Conservation (phyloP, 805 yeast species). For the Starmerella stigmatis region DNA sequence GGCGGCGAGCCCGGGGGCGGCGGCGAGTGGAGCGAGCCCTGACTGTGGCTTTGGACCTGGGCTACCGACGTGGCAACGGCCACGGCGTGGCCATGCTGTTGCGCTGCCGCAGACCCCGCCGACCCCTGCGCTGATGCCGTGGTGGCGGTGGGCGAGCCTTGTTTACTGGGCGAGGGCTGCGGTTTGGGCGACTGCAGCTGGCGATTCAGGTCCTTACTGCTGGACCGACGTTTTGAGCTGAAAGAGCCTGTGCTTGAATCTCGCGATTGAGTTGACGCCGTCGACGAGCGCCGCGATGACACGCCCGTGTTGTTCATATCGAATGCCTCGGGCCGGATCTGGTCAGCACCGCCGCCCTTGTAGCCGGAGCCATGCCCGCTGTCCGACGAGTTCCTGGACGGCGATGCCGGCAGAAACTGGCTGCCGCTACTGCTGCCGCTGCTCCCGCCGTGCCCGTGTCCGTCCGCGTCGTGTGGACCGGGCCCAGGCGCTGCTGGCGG, state of each 20-base stretch:
- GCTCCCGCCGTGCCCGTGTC: neutral
- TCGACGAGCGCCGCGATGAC: constrained; percentile 22
- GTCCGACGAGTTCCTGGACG: constrained; percentile 1
- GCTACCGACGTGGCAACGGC: neutral
- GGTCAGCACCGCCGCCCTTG: constrained; percentile 13
- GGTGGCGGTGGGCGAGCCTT: too few species aligned
- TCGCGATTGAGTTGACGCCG: constrained; percentile 6
- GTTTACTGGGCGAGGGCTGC: constrained; percentile 11
- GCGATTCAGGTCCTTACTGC: constrained; percentile 11
- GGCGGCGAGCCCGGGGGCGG: neutral
- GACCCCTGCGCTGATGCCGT: too few species aligned
- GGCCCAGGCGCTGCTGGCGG: neutral
- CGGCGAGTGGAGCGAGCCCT: neutral
- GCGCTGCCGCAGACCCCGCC: neutral
- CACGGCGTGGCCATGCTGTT: neutral
- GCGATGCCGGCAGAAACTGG: neutral
- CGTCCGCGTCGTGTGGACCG: constrained; percentile 4
- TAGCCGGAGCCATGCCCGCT: constrained; percentile 11
- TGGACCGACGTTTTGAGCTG: constrained; percentile 12
- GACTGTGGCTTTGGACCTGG: neutral
- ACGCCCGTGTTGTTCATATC: constrained; percentile 26
- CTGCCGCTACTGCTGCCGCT: neutral
- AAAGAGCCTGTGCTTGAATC: constrained; percentile 13
- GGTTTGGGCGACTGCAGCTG: constrained; percentile 9
- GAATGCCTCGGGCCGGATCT: constrained; percentile 28